Percentiles rank a stretch among this genome's conserved stretches.
Evolutionary conservation across 129 eudicot genomes (phyloP).

Genomic region (Ambrosia trifida): DNA sequence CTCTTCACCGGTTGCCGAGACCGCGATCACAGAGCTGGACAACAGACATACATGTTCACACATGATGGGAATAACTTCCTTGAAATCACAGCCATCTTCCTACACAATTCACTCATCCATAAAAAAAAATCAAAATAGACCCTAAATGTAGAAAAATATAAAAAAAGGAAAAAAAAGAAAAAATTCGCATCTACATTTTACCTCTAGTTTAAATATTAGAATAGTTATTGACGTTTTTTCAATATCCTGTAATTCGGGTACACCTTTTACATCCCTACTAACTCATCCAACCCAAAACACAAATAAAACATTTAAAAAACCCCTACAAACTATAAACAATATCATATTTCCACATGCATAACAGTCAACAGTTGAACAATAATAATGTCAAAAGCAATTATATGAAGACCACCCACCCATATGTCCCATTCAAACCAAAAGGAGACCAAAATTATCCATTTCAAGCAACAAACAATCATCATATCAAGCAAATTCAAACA

Average conservation of each 20-base stretch:
- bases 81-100: conserved; percentile 87
- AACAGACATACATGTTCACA: conserved; percentile 92
- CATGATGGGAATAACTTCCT: conserved; percentile 95
- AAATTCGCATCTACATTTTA: neutral
- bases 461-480: neutral
- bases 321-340: conserved; percentile 17
- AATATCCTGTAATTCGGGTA: neutral
- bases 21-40: conserved; percentile 91
- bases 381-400: no score
- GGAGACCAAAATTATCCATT: neutral
- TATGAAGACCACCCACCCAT: no score
- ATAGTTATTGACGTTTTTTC: no score
- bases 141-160: neutral
- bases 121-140: conserved; percentile 9
- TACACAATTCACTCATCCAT: conserved; percentile 22
- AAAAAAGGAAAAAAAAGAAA: neutral
- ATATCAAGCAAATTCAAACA: conserved; percentile 21
- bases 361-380: conserved; percentile 16
- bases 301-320: conserved; percentile 18
- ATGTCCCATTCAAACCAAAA: neutral
- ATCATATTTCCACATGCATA: conserved; percentile 20
- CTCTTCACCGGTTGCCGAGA: conserved; percentile 96
- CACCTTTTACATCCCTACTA: conserved; percentile 25
- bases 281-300: conserved; percentile 27
- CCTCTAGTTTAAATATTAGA: no score